phyloP scores from a whole-genome alignment of 331 rosid species.

The Arachis monticola region DNA sequence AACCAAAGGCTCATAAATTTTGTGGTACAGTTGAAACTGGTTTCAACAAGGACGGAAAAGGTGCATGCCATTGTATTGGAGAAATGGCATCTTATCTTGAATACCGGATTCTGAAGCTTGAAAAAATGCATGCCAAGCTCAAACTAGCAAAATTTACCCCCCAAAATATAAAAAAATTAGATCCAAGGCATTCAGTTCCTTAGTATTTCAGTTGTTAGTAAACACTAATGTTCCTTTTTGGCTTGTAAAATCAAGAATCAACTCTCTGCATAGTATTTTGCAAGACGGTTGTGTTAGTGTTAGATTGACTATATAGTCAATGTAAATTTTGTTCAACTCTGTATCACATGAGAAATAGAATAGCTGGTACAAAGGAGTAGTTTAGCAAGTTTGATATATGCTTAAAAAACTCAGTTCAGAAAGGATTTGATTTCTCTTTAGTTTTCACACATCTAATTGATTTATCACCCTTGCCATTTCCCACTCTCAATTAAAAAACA shows the following conservation, averaged over 20 bases:
- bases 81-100: constrained; percentile 8
- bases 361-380: background rate
- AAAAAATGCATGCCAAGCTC: constrained; percentile 23
- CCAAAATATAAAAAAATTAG: background rate
- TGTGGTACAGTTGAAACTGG: background rate
- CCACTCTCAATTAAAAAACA: background rate
- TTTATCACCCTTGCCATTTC: constrained; percentile 55
- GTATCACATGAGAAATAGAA: background rate
- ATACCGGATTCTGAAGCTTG: constrained; percentile 28
- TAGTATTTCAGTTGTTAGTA: background rate
- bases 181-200: background rate
- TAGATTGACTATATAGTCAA: background rate
- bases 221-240: background rate
- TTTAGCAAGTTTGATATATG: constrained; percentile 37
- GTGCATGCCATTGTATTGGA: background rate
- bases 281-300: background rate
- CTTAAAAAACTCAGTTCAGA: constrained; percentile 40
- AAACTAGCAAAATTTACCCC: constrained; percentile 11
- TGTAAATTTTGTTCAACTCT: background rate
- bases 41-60: background rate
- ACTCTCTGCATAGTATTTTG: background rate
- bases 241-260: background rate
- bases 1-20: background rate
- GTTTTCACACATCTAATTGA: constrained; percentile 67
- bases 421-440: constrained; percentile 24